These are phyloP conservation scores for Chalara sp. DNA, from an alignment of 2,329 filamentous ascomycete species.

Conservation along the genomic window DNA sequence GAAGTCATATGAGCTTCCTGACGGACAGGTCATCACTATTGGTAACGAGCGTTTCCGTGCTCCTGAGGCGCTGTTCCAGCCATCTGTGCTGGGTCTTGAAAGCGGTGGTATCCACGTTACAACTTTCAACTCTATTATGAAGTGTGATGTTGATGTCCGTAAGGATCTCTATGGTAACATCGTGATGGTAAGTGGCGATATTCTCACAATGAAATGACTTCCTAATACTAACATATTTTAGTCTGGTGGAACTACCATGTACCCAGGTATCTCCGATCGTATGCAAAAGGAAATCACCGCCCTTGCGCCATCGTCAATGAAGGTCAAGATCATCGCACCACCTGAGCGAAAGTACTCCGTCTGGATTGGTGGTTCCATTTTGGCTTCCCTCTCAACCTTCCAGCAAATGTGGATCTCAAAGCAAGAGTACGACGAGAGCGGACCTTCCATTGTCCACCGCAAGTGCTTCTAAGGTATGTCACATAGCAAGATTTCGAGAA, in stretches of 20 bases:
- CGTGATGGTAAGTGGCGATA: conserved; percentile 77
- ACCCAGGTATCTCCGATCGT: conserved; percentile 99
- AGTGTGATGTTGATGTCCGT: conserved; percentile 99
- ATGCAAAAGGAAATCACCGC: conserved; percentile 99
- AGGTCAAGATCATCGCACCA: conserved; percentile 99
- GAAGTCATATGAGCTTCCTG: conserved; percentile 99
- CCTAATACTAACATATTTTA: conserved; percentile 31
- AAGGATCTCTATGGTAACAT: conserved; percentile 99
- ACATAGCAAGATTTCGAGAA: neutral
- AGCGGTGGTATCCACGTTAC: conserved; percentile 98
- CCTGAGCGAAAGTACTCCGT: conserved; percentile 99
- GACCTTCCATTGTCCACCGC: conserved; percentile 98
- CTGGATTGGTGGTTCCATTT: conserved; percentile 99
- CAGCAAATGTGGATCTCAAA: conserved; percentile 99
- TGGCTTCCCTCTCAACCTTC: conserved; percentile 99
- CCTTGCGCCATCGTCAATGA: conserved; percentile 98
- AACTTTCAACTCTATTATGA: conserved; percentile 99
- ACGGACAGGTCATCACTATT: conserved; percentile 99
- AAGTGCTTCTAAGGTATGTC: conserved; percentile 96
- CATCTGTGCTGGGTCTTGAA: conserved; percentile 95
- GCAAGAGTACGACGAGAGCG: conserved; percentile 99
- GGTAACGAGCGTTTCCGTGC: conserved; percentile 99
- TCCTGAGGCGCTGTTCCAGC: conserved; percentile 99
- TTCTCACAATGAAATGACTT: conserved; percentile 4
- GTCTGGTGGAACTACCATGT: conserved; percentile 99